A percentile compares a stretch with the other conserved stretches of the same genome.
Conservation (phyloP, 257 asterid genomes). For the Anisodus tanguticus region DNA sequence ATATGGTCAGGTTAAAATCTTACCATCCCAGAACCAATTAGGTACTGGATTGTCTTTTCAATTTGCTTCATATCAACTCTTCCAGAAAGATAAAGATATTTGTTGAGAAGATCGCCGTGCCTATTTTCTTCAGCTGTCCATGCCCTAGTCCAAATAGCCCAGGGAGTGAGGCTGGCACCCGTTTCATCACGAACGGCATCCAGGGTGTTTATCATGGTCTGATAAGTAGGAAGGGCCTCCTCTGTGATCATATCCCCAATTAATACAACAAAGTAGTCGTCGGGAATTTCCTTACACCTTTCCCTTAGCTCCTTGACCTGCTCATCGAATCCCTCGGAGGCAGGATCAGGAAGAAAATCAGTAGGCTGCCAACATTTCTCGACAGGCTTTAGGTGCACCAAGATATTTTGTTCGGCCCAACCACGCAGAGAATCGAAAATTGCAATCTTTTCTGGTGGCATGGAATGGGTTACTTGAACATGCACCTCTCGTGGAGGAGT, state of each 20-base stretch:
- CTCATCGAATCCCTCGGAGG: conserved; percentile 74
- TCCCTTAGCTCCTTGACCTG: conserved; percentile 74
- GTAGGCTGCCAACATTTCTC: conserved; percentile 78
- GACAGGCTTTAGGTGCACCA: conserved; percentile 67
- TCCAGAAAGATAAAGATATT: conserved; percentile 68
- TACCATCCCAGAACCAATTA: conserved; percentile 65
- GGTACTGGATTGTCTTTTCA: conserved; percentile 63
- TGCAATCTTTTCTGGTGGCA: conserved; percentile 71
- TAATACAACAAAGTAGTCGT: conserved; percentile 67
- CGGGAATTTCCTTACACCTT: conserved; percentile 71
- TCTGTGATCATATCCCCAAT: conserved; percentile 82
- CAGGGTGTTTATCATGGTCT: conserved; percentile 79
- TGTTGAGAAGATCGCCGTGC: conserved; percentile 76
- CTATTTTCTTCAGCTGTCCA: conserved; percentile 85
- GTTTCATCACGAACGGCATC: conserved; percentile 82
- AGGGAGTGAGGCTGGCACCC: conserved; percentile 71
- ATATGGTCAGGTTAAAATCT: conserved; percentile 26
- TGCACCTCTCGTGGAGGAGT: conserved; percentile 70
- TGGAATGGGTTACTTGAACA: conserved; percentile 68
- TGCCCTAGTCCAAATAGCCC: conserved; percentile 82
- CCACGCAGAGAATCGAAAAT: conserved; percentile 57
- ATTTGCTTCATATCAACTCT: conserved; percentile 75
- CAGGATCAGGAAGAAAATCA: conserved; percentile 74
- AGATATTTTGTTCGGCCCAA: conserved; percentile 65
- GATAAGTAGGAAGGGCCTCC: conserved; percentile 86